Evolutionary conservation across 768 basidiomycete species (phyloP), one percentile per base, ranked within the genome.

Genomic region (Mycena indigotica): DNA sequence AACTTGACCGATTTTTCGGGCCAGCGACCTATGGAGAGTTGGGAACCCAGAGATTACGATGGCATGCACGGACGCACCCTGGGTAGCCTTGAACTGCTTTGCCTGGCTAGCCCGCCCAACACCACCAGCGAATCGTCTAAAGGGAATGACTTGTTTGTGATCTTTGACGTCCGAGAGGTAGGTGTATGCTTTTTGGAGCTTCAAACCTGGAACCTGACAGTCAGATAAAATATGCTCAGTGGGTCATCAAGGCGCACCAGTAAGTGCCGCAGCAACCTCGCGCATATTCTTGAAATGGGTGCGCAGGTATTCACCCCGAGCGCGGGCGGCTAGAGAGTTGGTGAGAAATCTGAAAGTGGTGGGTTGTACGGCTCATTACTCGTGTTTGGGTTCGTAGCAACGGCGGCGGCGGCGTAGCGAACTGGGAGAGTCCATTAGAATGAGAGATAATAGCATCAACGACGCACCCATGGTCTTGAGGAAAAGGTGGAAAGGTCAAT

Each of bases 211-310:
- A 23, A 4, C 23, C 38, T 21, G 24, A 56, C 12, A 49, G 44
- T 28, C 8, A 32, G 13, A 23, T 15, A 28, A 0, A 4, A 24
- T 45, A 24, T 21, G 30, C 21, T 57, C 57, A 35, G 28, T 39
- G 19, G 28, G 19, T 50, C 54, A 53, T 24, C 44, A n/a, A 19
- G 32, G 75, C 82, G 69, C 64, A 93, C 95, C 95, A 64, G 88
- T 84, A 63, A 98, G 81, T 65, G 91, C 94, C 64, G 96, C 96
- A 51, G 92, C 95, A 55, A 98, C 97, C 78, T 99, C 97, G 63
- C 93, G 88, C 93, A 97, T 98, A 86, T 98, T 99, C 89, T 99
- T 99, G 88, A 97, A 99, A 82, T 98, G 96, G 48, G 97, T 98
- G 69, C 95, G 92, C 71, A 97, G 86, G 84, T 98, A 95, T 81